These are phyloP conservation scores for Neocallimastix lanati DNA, from an alignment of 192 early-diverging fungal species.

Conservation along the genomic window DNA sequence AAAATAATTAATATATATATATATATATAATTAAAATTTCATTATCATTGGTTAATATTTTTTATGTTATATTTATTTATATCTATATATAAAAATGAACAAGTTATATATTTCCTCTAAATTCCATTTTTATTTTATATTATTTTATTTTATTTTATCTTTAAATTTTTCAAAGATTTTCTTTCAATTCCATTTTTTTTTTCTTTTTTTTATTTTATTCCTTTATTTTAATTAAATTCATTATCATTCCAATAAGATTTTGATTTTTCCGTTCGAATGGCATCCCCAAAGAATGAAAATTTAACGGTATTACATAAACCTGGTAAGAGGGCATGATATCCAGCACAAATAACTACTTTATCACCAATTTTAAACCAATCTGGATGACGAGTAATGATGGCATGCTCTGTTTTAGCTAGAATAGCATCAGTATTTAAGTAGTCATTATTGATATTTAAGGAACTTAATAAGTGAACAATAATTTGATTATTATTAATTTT, in stretches of 20 bases:
- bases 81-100: too few species aligned
- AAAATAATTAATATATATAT: too few species aligned
- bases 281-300: constrained; percentile 3
- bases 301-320: constrained; percentile 20
- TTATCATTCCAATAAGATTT: neutral
- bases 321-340: constrained; percentile 17
- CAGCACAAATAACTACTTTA: constrained; percentile 24
- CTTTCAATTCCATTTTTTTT: too few species aligned
- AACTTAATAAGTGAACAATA: neutral
- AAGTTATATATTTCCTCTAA: too few species aligned
- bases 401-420: constrained; percentile 20
- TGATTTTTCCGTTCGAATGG: neutral
- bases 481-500: neutral
- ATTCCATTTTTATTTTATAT: too few species aligned
- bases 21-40: too few species aligned
- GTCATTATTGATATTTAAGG: neutral
- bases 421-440: constrained; percentile 20
- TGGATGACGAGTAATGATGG: constrained; percentile 9
- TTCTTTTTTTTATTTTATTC: too few species aligned
- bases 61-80: too few species aligned
- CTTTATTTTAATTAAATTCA: neutral
- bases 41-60: too few species aligned
- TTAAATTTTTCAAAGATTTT: too few species aligned
- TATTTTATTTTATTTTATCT: too few species aligned
- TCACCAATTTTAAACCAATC: constrained; percentile 11